Evolutionary conservation across 1,284 basidiomycete genomes (phyloP), one percentile per base, ranked within the genome.

Genomic region (Cryptococcus depauperatus): DNA sequence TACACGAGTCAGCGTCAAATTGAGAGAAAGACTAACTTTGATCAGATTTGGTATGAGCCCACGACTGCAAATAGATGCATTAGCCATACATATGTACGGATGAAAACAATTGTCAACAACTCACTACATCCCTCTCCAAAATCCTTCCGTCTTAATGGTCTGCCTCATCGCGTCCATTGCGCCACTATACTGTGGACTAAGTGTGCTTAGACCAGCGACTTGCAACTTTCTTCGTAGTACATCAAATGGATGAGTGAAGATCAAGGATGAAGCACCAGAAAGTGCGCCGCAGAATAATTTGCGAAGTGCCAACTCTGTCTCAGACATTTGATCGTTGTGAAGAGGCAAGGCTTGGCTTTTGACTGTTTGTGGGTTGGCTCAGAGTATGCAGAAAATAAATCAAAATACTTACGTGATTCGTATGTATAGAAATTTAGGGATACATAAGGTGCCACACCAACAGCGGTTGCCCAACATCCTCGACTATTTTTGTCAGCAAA

Each of bases 171-270:
- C 85, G 61, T 90, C 83, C 47, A 86, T 61, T 14, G 84, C 88
- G 22, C 88, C 86, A 39, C 72, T 80, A 69, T 90, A 90, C 61
- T 79, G 79, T 52, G 60, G 79, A 71, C 34, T 78, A 77, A 48
- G 82, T 59, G 48, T 77, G 72, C 46, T 71, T 82, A 96, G 84
- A 1, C 92, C 93, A 1, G 83, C 81, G 9, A 69, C 64, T 68
- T 98, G 93, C 84, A 98, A 91, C 72, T 95, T 90, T 41, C 93
- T 76, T 34, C 93, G 77, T 43, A 97, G 71, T 1, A 97, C 89
- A 66, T 98, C 93, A 60, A 96, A 85, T 0, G 93, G 93, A 65
- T 95, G 96, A 6, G 93, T 97, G 58, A 96, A 71, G 28, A 90
- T 89, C 68, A 97, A 88, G 25, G 86, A 89, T 57, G 95, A 84